Base-by-base conservation (phyloP, 1,284 basidiomycete genomes). In the Heliocybe sulcata region DNA sequence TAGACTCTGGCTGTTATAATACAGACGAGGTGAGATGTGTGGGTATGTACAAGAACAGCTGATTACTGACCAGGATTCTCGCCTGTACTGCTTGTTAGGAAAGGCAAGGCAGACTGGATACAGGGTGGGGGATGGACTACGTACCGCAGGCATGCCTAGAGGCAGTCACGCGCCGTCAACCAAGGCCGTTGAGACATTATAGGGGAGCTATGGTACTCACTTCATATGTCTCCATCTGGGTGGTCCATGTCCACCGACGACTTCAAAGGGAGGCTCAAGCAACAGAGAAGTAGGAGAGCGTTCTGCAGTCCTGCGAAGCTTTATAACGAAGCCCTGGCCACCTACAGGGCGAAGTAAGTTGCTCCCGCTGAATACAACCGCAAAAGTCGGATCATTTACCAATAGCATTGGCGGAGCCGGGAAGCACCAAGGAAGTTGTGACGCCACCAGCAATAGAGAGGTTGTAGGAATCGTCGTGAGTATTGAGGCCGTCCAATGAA, bases 391-490 rank as follows among this genome's bases (percentile, higher is more conserved):
- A 10, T 6, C 19, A 20, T 12, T n/a, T 60, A 79, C 81, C 82
- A 20, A 85, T 82, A 12, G 77, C 77, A 64, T 79, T 70, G 22
- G 73, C 76, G 9, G 77, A 80, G 1, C 84, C 83, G 0, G 83
- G 84, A 0, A 85, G 71, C 14, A 86, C 71, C 52, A 90, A 75
- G 0, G 86, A 77, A 3, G 72, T 69, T 9, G 72, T 72, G 51
- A 74, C 65, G n/a, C 83, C 83, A 19, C 85, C 85, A 16, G 83
- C 69, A 47, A 85, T 75, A 2, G 81, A 77, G 9, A 83, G 69
- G 1, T 60, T 68, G 66, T 82, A 85, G 3, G 80, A 72, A 33
- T 80, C 59, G 68, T 77, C 63, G 67, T 77, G 67, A 59, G 74
- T 66, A 67, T 81, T 65, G 64, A 82, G 62, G 0, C 70, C 79